phyloP scores from a whole-genome alignment of 2,329 filamentous ascomycete species.

The Epichloe bromicola region DNA sequence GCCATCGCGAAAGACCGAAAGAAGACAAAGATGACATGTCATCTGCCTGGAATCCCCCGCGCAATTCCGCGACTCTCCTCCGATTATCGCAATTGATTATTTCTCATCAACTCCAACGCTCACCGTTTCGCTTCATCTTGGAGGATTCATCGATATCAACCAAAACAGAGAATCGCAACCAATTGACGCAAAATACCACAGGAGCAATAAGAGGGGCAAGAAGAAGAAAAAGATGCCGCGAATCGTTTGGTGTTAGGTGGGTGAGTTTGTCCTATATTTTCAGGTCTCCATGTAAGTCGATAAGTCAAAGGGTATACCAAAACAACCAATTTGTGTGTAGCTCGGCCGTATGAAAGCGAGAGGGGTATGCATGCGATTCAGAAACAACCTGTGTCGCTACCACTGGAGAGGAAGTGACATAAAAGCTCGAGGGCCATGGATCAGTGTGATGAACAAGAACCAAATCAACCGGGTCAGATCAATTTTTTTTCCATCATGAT shows the following conservation, averaged over 20 bases:
- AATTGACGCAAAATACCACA: background rate
- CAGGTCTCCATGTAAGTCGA: slow-evolving; percentile 2
- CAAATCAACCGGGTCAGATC: background rate
- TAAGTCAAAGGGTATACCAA: slow-evolving; percentile 16
- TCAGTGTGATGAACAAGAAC: background rate
- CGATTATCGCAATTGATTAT: background rate
- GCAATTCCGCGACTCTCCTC: background rate
- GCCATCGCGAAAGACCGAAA: background rate
- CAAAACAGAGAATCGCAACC: background rate
- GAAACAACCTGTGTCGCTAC: background rate
- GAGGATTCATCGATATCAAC: background rate
- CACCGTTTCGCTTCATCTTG: background rate
- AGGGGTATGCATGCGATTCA: background rate
- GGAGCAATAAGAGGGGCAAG: background rate
- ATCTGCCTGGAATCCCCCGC: background rate
- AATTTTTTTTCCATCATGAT: background rate
- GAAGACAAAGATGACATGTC: background rate
- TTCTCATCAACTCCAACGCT: background rate
- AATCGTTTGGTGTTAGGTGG: background rate
- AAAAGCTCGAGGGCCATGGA: background rate
- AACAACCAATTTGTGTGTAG: slow-evolving; percentile 5
- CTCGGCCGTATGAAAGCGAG: background rate
- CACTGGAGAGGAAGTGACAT: background rate
- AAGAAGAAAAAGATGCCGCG: background rate
- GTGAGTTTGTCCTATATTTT: background rate